phyloP scores from a whole-genome alignment of 768 basidiomycete species.

The Lyophyllum decastes region DNA sequence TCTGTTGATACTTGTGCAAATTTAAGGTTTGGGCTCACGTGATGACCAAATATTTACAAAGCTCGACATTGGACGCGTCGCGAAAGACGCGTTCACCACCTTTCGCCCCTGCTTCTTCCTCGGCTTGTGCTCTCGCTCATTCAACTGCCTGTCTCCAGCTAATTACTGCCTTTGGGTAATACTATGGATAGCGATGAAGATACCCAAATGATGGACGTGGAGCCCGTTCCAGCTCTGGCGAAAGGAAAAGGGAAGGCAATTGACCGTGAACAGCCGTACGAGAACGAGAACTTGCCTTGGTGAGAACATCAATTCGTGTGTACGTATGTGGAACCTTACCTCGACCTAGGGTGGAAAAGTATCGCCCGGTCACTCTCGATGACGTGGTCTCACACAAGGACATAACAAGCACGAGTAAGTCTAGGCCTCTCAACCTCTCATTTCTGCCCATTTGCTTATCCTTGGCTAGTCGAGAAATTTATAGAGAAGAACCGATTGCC shows the following conservation, averaged over 20 bases:
- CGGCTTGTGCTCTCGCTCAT: neutral
- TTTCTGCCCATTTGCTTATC: constrained; percentile 13
- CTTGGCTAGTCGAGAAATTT: constrained; percentile 83
- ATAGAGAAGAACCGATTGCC: constrained; percentile 94
- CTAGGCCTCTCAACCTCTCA: neutral
- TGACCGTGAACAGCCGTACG: constrained; percentile 39
- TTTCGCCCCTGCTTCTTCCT: neutral
- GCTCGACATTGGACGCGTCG: constrained; percentile 4
- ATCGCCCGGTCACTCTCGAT: constrained; percentile 85
- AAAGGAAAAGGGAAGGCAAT: constrained; percentile 77
- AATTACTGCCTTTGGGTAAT: neutral
- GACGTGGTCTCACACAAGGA: constrained; percentile 98
- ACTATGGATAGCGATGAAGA: constrained; percentile 65
- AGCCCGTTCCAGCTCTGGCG: constrained; percentile 32
- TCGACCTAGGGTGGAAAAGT: constrained; percentile 90
- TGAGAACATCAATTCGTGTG: constrained; percentile 33
- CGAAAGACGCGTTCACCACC: constrained; percentile 9
- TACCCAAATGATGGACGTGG: constrained; percentile 49
- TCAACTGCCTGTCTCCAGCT: neutral
- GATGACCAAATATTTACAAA: constrained; percentile 6
- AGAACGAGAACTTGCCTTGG: constrained; percentile 84
- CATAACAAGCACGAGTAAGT: constrained; percentile 90
- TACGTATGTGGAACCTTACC: constrained; percentile 10
- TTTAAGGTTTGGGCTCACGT: constrained; percentile 17
- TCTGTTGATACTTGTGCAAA: constrained; percentile 19